These are phyloP conservation scores for Phytophthora foliorum DNA, from an alignment of 352 stramenopile genomes.

Conservation along the genomic window DNA sequence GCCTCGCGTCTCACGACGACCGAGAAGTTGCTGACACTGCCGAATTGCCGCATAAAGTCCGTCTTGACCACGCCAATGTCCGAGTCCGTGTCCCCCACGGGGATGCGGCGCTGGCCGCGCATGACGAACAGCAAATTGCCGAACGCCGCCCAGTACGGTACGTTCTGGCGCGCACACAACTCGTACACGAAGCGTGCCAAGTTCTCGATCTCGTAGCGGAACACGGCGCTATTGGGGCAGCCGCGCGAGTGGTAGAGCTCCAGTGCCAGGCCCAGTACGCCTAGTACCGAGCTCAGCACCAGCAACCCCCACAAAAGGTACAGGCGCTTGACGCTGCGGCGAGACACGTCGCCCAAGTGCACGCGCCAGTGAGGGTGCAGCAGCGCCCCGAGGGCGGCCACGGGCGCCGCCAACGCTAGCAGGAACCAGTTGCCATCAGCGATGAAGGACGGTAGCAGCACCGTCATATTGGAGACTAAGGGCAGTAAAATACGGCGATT, in stretches of 20 bases:
- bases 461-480: conserved; percentile 55
- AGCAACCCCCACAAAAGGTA: conserved; percentile 61
- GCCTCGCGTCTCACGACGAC: conserved; percentile 51
- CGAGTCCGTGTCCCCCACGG: conserved; percentile 81
- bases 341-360: conserved; percentile 31
- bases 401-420: conserved; percentile 37
- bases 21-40: conserved; percentile 67
- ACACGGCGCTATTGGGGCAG: conserved; percentile 74
- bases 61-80: conserved; percentile 77
- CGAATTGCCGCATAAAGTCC: conserved; percentile 60
- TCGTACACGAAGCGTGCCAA: conserved; percentile 75
- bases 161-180: conserved; percentile 51
- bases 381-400: conserved; percentile 40
- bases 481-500: not conserved
- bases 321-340: conserved; percentile 31
- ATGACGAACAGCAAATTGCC: conserved; percentile 84
- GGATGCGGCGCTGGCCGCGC: conserved; percentile 66
- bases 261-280: conserved; percentile 54
- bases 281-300: conserved; percentile 34
- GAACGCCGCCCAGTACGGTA: conserved; percentile 80
- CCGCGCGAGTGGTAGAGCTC: conserved; percentile 70
- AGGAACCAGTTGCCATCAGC: conserved; percentile 79
- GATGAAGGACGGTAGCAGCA: conserved; percentile 73
- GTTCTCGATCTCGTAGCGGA: conserved; percentile 76
- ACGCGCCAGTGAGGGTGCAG: conserved; percentile 55